phyloP scores from a whole-genome alignment of 2,329 filamentous ascomycete species.

The Lachnellula arida region DNA sequence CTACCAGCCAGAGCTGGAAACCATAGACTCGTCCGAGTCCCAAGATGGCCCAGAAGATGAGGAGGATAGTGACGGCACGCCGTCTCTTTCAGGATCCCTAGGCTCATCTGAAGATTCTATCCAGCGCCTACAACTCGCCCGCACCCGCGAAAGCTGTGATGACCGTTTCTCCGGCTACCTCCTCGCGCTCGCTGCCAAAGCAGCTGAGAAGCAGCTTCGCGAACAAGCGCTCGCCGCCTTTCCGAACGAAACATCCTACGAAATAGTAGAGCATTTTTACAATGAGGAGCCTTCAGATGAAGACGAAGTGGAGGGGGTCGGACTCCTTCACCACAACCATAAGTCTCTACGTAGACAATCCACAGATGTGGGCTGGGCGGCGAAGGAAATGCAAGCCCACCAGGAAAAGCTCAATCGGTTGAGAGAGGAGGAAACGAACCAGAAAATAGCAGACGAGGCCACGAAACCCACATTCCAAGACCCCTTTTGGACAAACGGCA shows the following conservation, averaged over 20 bases:
- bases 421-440: constrained; percentile 31
- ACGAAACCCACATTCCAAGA: constrained; percentile 29
- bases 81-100: constrained; percentile 29
- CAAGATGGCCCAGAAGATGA: constrained; percentile 41
- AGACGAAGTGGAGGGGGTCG: constrained; percentile 28
- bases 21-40: constrained; percentile 33
- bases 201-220: constrained; percentile 74
- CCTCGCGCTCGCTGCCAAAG: constrained; percentile 72
- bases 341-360: constrained; percentile 22
- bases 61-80: constrained; percentile 28
- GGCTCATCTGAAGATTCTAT: constrained; percentile 32
- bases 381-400: constrained; percentile 32
- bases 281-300: constrained; percentile 33
- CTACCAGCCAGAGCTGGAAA: constrained; percentile 38
- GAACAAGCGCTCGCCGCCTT: constrained; percentile 73
- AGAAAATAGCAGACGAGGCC: constrained; percentile 31
- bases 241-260: constrained; percentile 54
- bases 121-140: constrained; percentile 37
- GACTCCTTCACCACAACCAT: constrained; percentile 21
- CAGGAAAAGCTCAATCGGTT: constrained; percentile 30
- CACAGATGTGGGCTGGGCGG: constrained; percentile 31
- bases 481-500: constrained; percentile 34
- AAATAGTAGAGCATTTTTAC: constrained; percentile 34
- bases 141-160: constrained; percentile 65
- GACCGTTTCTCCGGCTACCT: constrained; percentile 72